These are phyloP conservation scores for Exophiala sp. DNA, from an alignment of 2,329 filamentous ascomycete genomes.

Conservation along the genomic window DNA sequence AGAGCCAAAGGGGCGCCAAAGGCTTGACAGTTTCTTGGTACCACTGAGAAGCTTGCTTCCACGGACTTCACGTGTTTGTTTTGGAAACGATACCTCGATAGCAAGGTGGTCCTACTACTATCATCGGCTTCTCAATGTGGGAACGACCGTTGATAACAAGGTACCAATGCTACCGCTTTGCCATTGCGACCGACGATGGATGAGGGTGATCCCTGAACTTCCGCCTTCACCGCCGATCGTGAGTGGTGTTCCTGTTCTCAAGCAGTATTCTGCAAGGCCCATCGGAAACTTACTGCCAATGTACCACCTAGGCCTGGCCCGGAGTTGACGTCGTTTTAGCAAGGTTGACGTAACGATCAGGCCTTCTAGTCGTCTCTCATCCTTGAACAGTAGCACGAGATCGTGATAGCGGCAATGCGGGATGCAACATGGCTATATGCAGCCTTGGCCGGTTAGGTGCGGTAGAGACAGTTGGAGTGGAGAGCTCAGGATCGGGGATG, in stretches of 20 bases:
- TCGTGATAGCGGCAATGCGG: not conserved
- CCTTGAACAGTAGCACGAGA: not conserved
- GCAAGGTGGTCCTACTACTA: not conserved
- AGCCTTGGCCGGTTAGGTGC: not conserved
- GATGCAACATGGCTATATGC: constrained; percentile 4
- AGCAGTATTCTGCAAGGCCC: too few relatives aligned
- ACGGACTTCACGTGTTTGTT: not conserved
- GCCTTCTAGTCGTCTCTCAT: not conserved
- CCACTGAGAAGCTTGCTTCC: constrained; percentile 1
- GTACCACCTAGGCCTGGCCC: too few relatives aligned
- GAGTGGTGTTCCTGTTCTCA: not conserved
- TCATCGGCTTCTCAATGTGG: not conserved
- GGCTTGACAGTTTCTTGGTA: constrained; percentile 6
- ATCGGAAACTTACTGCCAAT: too few relatives aligned
- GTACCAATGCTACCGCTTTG: not conserved
- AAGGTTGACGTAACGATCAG: constrained; percentile 1
- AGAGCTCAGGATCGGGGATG: not conserved
- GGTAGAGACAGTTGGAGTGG: not conserved
- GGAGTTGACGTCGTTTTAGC: not conserved
- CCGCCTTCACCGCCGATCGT: too few relatives aligned
- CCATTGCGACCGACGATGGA: too few relatives aligned
- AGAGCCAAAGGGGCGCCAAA: constrained; percentile 4
- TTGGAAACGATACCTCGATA: not conserved
- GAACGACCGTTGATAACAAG: not conserved
- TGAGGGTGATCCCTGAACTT: too few relatives aligned